Percentiles rank a stretch among this genome's conserved stretches.
Conservation (phyloP, 345 rosid species). For the Populus tremula region DNA sequence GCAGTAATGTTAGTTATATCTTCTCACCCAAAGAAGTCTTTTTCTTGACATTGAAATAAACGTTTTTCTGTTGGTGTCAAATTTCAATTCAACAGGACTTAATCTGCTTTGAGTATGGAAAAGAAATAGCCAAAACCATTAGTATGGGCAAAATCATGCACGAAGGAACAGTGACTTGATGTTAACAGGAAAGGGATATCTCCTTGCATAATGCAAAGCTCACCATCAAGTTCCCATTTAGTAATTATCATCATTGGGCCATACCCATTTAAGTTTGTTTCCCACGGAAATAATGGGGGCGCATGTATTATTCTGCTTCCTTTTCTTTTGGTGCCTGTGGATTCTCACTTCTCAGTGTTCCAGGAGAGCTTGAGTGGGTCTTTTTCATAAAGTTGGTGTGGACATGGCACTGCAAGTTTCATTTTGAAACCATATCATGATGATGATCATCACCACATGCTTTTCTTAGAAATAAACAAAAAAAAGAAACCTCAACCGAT, state of each 20-base stretch:
- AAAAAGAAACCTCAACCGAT: background rate
- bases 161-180: slow-evolving; percentile 1
- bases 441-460: slow-evolving; percentile 21
- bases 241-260: slow-evolving; percentile 41
- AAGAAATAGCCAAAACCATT: background rate
- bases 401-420: slow-evolving; percentile 10
- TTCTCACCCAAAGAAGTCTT: background rate
- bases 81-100: slow-evolving; percentile 1
- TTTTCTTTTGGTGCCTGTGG: slow-evolving; percentile 10
- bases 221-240: slow-evolving; percentile 13
- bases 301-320: slow-evolving; percentile 7
- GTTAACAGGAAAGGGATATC: background rate
- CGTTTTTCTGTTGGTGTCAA: background rate
- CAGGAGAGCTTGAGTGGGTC: background rate
- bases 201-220: slow-evolving; percentile 8
- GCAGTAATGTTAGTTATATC: background rate
- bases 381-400: slow-evolving; percentile 24
- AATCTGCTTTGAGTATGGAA: background rate
- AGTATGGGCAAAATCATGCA: background rate
- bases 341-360: slow-evolving; percentile 8
- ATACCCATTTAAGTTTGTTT: slow-evolving; percentile 34
- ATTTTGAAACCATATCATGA: slow-evolving; percentile 25
- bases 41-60: background rate
- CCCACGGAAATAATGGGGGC: slow-evolving; percentile 22
- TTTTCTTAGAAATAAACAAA: slow-evolving; percentile 15